Base-by-base conservation (phyloP, 2,329 filamentous ascomycete species). In the Simplicillium aogashimaense region DNA sequence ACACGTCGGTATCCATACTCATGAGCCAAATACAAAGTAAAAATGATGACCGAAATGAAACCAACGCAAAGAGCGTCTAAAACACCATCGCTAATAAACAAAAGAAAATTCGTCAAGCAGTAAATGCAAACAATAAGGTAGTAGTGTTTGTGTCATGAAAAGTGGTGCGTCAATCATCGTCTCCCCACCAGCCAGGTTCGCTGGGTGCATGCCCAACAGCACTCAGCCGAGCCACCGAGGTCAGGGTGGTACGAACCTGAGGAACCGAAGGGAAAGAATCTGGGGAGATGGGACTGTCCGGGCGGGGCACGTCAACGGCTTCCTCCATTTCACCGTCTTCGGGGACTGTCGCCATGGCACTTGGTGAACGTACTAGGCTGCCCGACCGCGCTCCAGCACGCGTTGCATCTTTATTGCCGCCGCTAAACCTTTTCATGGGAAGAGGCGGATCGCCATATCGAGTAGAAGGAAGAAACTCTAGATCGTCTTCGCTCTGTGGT, bases 171-270 rank as follows among this genome's bases (percentile, higher is more conserved):
- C 20, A 57, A 39, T 55, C 63, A 33, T 68, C 63, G 36, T 67
- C 63, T n/a, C 60, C 64, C 64, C 61, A 65, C 50, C 54, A 61
- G 3, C 59, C 58, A 29, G 56, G 49, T 7, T 58, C 55, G 5
- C 50, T 51, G 18, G 45, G 36, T 8, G 43, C 36, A 13, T 41
- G 43, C n/a, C 63, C 63, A 13, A 66, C 62, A 2, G 64, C 64
- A 38, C 63, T 66, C 34, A 66, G 49, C 5, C 67, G 60, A 10
- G 63, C 66, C 37, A 59, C 67, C 51, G 64, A 64, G 47, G 51
- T 54, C 36, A 54, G 46, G 16, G 54, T 52, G 9, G 46, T 45
- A 35, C 51, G 48, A 20, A 42, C 45, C 13, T 34, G 36, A 13
- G 51, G 50, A 6, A 47, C 45, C 9, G 48, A 38, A 2, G 58